phyloP scores from a whole-genome alignment of 768 basidiomycete genomes.

The Brasilioporus rufonigricans region DNA sequence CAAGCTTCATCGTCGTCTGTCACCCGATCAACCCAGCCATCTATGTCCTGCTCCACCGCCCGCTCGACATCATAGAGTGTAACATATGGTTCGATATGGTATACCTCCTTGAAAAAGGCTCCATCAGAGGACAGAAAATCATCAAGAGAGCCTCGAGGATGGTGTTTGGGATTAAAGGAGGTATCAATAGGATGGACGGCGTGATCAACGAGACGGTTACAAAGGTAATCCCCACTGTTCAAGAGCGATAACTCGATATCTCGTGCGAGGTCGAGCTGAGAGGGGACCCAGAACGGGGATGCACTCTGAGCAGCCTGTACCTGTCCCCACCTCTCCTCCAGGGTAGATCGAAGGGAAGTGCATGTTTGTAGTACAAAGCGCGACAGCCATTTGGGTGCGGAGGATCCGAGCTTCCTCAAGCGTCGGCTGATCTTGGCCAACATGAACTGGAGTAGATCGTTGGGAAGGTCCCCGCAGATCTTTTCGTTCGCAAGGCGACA shows the following conservation, averaged over 20 bases:
- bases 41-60: neutral
- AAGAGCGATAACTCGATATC: conserved; percentile 36
- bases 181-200: neutral
- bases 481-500: conserved; percentile 11
- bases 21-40: neutral
- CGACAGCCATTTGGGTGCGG: conserved; percentile 32
- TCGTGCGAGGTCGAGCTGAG: conserved; percentile 24
- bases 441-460: conserved; percentile 30
- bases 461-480: conserved; percentile 24
- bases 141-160: neutral
- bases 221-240: conserved; percentile 29
- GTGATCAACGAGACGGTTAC: neutral
- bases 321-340: conserved; percentile 36
- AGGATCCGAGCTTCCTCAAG: conserved; percentile 10
- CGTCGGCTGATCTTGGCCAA: conserved; percentile 27
- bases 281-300: conserved; percentile 32
- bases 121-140: neutral
- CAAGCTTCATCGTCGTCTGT: neutral
- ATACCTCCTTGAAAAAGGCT: neutral
- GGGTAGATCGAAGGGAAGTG: conserved; percentile 14
- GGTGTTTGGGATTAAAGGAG: neutral
- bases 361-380: conserved; percentile 36
- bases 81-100: neutral
- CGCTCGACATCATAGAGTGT: neutral
- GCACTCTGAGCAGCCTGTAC: conserved; percentile 28